A percentile compares a stretch with the other conserved stretches of the same genome.
These are phyloP conservation scores for Geosiphon pyriformis DNA, from an alignment of 192 early-diverging fungal species.

Conservation along the genomic window DNA sequence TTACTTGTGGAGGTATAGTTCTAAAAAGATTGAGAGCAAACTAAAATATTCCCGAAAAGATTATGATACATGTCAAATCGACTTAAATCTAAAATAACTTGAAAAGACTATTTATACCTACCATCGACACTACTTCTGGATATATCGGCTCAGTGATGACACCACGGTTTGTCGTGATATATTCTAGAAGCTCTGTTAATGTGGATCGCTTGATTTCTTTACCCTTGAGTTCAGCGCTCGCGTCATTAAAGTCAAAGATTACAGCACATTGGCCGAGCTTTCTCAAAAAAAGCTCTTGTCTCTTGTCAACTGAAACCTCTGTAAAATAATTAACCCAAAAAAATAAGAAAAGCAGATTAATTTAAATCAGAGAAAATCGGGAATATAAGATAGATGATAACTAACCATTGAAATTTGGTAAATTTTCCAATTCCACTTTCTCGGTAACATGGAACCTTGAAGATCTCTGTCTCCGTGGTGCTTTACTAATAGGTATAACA, in stretches of 20 bases:
- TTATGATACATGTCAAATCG: conserved; percentile 1
- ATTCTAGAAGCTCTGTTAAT: conserved; percentile 88
- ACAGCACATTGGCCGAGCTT: conserved; percentile 90
- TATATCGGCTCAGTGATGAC: conserved; percentile 88
- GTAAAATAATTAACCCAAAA: conserved; percentile 9
- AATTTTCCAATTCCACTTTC: conserved; percentile 72
- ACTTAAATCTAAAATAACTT: conserved; percentile 7
- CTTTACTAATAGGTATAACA: conserved; percentile 72
- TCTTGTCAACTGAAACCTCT: conserved; percentile 77
- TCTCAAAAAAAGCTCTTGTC: conserved; percentile 82
- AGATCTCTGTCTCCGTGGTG: conserved; percentile 75
- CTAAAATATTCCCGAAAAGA: conserved; percentile 33
- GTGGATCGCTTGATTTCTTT: conserved; percentile 96
- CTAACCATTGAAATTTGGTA: conserved; percentile 69
- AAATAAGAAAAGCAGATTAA: conserved; percentile 4
- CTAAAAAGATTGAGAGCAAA: conserved; percentile 94
- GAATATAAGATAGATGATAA: conserved; percentile 4
- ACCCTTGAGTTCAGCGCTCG: conserved; percentile 78
- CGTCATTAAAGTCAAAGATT: conserved; percentile 95
- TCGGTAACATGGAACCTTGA: conserved; percentile 84
- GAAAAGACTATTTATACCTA: conserved; percentile 33
- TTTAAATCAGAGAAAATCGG: not conserved
- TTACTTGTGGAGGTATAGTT: conserved; percentile 93
- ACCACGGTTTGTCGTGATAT: conserved; percentile 82
- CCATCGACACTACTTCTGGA: conserved; percentile 92